Percentiles rank a stretch among this genome's conserved stretches.
Evolutionary conservation across 139 green algal species (phyloP).

Genomic region (Pleodorina starrii): DNA sequence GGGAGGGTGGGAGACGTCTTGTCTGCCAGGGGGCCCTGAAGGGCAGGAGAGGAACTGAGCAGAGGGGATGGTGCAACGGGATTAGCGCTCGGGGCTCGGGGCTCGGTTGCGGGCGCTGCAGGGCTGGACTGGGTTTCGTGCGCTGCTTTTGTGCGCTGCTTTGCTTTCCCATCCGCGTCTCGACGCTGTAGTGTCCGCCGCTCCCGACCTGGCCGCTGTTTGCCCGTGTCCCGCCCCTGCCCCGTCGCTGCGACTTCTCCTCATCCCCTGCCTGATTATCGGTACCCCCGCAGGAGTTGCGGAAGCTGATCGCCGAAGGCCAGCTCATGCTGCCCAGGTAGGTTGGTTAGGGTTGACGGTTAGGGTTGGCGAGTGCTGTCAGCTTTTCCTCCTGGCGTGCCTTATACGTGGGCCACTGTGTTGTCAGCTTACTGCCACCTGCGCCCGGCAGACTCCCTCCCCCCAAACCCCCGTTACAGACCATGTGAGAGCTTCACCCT

Average conservation of each 20-base stretch:
- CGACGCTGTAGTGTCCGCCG: too few species aligned
- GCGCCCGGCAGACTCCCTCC: too few species aligned
- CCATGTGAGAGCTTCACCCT: background rate
- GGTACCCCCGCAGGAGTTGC: conserved; percentile 71
- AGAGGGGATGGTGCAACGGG: background rate
- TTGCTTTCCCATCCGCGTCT: background rate
- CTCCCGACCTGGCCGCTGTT: background rate
- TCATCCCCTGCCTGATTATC: background rate
- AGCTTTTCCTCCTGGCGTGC: too few species aligned
- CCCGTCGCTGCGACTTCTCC: background rate
- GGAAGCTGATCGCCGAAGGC: conserved; percentile 63
- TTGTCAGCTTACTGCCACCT: background rate
- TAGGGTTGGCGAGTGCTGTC: background rate
- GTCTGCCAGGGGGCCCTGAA: too few species aligned
- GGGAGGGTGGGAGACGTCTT: background rate
- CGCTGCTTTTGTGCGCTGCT: background rate
- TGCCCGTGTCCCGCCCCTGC: background rate
- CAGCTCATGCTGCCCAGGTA: conserved; percentile 82
- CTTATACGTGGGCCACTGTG: background rate
- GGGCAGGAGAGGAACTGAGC: background rate
- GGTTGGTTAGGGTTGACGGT: background rate
- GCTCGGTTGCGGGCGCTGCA: background rate
- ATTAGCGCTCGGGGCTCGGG: too few species aligned
- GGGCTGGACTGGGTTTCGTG: background rate
- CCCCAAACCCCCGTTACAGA: too few species aligned